phyloP scores from a whole-genome alignment of 305 asterid genomes.

The Ajuga reptans region DNA sequence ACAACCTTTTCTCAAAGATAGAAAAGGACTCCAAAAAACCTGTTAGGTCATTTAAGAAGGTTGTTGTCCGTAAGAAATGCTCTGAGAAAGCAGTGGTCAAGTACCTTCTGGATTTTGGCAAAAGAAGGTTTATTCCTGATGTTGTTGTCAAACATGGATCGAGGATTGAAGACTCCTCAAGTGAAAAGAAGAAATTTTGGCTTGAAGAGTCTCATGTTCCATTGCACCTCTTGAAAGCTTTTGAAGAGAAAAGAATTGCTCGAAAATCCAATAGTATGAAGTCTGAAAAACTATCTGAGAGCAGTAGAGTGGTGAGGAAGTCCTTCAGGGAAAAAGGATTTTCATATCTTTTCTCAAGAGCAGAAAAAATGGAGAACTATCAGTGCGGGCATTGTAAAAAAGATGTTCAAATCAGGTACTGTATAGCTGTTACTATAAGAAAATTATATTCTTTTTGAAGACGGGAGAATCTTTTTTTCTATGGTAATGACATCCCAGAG shows the following conservation, averaged over 20 bases:
- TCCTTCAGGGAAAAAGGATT: constrained; percentile 55
- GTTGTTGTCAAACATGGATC: constrained; percentile 63
- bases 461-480: constrained; percentile 8
- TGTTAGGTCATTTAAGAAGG: constrained; percentile 69
- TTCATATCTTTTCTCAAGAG: constrained; percentile 64
- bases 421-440: constrained; percentile 1
- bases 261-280: constrained; percentile 50
- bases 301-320: constrained; percentile 24
- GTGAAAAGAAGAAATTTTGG: constrained; percentile 69
- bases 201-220: constrained; percentile 79
- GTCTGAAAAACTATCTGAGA: constrained; percentile 38
- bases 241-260: constrained; percentile 75
- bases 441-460: background rate
- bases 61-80: constrained; percentile 62
- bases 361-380: constrained; percentile 50
- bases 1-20: constrained; percentile 31
- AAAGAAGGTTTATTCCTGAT: constrained; percentile 81
- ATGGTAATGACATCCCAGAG: constrained; percentile 15
- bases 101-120: constrained; percentile 94
- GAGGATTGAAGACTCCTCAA: constrained; percentile 51
- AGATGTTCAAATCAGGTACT: constrained; percentile 67
- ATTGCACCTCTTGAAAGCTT: constrained; percentile 67
- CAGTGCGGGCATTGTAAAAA: constrained; percentile 72
- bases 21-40: constrained; percentile 58
- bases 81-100: constrained; percentile 47